Evolutionary conservation across 768 basidiomycete genomes (phyloP).

Genomic region (Artomyces pyxidatus): DNA sequence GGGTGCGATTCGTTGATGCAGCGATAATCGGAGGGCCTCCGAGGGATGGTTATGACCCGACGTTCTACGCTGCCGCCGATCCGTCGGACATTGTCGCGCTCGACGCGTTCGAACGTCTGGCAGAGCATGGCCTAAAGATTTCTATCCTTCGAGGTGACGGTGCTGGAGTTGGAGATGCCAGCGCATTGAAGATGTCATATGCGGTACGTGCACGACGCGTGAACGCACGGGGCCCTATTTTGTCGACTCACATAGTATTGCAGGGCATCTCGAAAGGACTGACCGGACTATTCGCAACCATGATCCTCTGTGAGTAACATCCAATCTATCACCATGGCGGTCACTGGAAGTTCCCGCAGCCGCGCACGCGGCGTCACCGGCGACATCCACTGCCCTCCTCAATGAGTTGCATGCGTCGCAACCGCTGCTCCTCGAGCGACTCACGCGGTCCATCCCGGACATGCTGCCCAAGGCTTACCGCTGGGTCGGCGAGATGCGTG

Average conservation of each 20-base stretch:
- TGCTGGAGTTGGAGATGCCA: conserved; percentile 46
- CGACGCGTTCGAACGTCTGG: conserved; percentile 32
- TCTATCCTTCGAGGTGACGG: conserved; percentile 39
- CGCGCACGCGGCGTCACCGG: conserved; percentile 49
- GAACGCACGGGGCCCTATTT: too few relatives aligned
- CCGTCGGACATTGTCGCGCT: conserved; percentile 24
- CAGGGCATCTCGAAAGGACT: conserved; percentile 52
- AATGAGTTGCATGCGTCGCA: conserved; percentile 41
- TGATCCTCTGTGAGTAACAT: conserved; percentile 39
- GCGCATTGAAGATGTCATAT: conserved; percentile 59
- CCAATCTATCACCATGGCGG: neutral
- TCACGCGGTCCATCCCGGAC: conserved; percentile 31
- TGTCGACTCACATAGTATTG: neutral
- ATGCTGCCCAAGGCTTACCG: conserved; percentile 60
- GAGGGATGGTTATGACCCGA: conserved; percentile 37
- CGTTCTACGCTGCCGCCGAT: conserved; percentile 44
- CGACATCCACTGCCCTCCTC: conserved; percentile 49
- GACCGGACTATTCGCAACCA: conserved; percentile 43
- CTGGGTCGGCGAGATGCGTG: conserved; percentile 57
- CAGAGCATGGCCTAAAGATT: conserved; percentile 37
- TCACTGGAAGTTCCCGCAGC: conserved; percentile 25
- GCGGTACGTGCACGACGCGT: too few relatives aligned
- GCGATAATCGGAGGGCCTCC: conserved; percentile 53
- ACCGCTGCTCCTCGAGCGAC: conserved; percentile 32
- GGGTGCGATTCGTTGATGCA: conserved; percentile 44